Percentiles rank a stretch among this genome's conserved stretches.
Evolutionary conservation across 2,329 filamentous ascomycete genomes (phyloP).

Genomic region (Cryphonectria naterciae): DNA sequence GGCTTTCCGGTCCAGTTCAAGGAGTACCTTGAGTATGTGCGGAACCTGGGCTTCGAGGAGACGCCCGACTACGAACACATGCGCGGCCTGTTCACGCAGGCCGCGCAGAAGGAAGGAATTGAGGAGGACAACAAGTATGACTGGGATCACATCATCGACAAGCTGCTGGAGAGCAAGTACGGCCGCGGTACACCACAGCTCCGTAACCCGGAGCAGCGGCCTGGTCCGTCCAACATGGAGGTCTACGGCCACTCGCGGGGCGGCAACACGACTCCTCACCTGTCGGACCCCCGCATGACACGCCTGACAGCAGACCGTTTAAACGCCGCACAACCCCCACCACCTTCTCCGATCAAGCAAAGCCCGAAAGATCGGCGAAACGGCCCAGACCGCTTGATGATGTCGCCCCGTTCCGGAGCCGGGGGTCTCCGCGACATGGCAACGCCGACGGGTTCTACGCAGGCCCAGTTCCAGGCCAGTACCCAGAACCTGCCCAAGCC

Average conservation of each 20-base stretch:
- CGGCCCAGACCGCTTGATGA: conserved; percentile 72
- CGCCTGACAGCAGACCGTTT: conserved; percentile 82
- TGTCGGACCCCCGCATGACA: conserved; percentile 54
- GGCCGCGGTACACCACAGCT: conserved; percentile 46
- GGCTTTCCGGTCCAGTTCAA: conserved; percentile 96
- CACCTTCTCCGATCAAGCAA: conserved; percentile 82
- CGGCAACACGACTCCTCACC: conserved; percentile 67
- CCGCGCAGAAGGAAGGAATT: conserved; percentile 53
- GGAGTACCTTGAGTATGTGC: conserved; percentile 96
- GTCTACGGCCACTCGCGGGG: conserved; percentile 74
- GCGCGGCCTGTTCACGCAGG: conserved; percentile 93
- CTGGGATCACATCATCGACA: conserved; percentile 57
- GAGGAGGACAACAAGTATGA: conserved; percentile 99
- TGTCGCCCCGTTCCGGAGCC: conserved; percentile 77
- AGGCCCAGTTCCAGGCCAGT: conserved; percentile 96
- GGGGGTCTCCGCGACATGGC: conserved; percentile 75
- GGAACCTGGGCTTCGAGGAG: conserved; percentile 97
- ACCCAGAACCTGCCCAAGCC: conserved; percentile 79
- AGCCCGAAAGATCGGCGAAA: conserved; percentile 78
- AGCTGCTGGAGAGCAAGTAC: conserved; percentile 86
- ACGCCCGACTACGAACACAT: conserved; percentile 98
- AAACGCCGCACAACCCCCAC: conserved; percentile 91
- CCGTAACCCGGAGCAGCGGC: conserved; percentile 77
- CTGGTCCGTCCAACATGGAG: conserved; percentile 83
- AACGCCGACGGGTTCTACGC: conserved; percentile 87